Conservation (phyloP, 106 monocot genomes). For the Dendrobium officinale region DNA sequence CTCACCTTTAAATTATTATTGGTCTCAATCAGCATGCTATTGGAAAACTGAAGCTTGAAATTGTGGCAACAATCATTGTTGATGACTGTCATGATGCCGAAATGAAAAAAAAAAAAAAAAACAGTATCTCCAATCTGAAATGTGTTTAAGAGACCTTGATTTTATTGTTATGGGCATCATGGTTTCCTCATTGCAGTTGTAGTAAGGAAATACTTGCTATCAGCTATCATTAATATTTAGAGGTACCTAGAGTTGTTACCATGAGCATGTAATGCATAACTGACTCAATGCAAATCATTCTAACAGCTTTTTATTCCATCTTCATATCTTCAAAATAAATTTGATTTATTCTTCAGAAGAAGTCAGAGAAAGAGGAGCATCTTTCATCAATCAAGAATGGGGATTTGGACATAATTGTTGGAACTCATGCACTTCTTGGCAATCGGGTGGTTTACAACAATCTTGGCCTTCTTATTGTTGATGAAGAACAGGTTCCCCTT, state of each 20-base stretch:
- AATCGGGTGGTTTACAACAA: constrained; percentile 85
- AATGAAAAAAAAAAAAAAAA: background rate
- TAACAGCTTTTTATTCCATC: background rate
- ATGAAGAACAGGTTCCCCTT: constrained; percentile 79
- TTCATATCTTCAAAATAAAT: background rate
- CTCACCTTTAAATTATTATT: no score
- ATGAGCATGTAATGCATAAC: background rate
- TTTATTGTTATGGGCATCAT: background rate
- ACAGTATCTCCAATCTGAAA: background rate
- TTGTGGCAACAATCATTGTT: background rate
- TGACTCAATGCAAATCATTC: background rate
- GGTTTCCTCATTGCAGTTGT: background rate
- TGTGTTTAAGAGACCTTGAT: background rate
- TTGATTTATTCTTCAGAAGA: constrained; percentile 38
- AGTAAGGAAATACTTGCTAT: background rate
- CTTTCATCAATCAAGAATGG: constrained; percentile 75
- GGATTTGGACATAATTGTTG: constrained; percentile 75
- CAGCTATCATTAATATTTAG: background rate
- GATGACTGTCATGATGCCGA: background rate
- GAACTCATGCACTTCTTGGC: constrained; percentile 93
- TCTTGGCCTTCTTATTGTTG: constrained; percentile 91
- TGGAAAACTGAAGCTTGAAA: background rate
- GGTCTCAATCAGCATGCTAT: no score
- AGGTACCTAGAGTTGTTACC: background rate
- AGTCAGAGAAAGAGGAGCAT: constrained; percentile 72